Conservation (phyloP, 1,284 basidiomycete species). For the Cutaneotrichosporon cavernicola region DNA sequence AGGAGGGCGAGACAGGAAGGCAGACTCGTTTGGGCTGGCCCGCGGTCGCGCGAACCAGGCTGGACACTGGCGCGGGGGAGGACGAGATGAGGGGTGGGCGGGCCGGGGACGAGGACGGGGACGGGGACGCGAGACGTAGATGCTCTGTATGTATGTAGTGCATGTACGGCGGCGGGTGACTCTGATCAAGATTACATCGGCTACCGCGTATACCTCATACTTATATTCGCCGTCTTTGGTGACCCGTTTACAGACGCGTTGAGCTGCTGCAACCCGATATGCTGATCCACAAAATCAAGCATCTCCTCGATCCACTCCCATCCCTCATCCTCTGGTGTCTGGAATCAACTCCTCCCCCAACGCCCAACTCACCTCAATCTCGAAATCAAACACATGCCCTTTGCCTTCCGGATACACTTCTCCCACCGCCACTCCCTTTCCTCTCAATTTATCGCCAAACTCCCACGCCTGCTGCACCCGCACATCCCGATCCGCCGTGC, state of each 20-base stretch:
- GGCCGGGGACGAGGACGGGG: not conserved
- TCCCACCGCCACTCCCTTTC: slow-evolving; percentile 18
- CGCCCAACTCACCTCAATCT: slow-evolving; percentile 8
- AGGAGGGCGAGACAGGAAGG: not conserved
- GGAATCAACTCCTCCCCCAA: not conserved
- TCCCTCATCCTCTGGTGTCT: slow-evolving; percentile 30
- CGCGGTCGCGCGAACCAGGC: slow-evolving; percentile 3
- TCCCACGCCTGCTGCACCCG: slow-evolving; percentile 25
- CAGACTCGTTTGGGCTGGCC: not conserved
- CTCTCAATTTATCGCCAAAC: slow-evolving; percentile 25
- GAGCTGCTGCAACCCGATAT: slow-evolving; percentile 10
- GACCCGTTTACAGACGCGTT: no score
- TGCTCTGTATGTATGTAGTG: no score
- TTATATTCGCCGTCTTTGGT: no score
- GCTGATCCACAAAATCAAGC: slow-evolving; percentile 32
- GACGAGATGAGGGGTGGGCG: not conserved
- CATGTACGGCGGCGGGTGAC: no score
- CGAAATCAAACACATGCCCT: slow-evolving; percentile 29
- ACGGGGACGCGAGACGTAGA: no score
- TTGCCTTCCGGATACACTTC: slow-evolving; percentile 15
- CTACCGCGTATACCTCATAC: no score
- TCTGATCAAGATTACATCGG: no score
- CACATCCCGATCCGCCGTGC: slow-evolving; percentile 28
- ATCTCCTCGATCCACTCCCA: slow-evolving; percentile 34
- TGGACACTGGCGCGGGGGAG: slow-evolving; percentile 4